A percentile compares a stretch with the other conserved stretches of the same genome.
Evolutionary conservation across 495 filamentous ascomycete species (phyloP).

Genomic region (Glonium stellatum): DNA sequence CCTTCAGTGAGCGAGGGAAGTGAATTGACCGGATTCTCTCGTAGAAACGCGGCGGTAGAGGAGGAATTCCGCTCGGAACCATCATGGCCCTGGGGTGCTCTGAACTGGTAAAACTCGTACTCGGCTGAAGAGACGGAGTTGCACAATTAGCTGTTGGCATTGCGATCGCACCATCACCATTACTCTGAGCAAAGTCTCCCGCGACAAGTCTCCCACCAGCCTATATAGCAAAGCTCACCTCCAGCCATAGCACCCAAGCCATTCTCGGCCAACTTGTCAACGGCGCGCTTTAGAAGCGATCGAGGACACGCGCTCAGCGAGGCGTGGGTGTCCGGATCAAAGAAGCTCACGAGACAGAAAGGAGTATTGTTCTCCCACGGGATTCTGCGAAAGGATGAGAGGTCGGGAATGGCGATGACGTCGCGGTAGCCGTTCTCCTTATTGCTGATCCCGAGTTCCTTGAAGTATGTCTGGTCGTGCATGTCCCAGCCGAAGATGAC

Average conservation of each 20-base stretch:
- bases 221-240: constrained; percentile 51
- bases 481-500: constrained; percentile 98
- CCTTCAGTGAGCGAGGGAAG: constrained; percentile 82
- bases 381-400: constrained; percentile 76
- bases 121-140: constrained; percentile 54
- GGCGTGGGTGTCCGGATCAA: constrained; percentile 61
- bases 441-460: constrained; percentile 82
- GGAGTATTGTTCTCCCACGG: constrained; percentile 92
- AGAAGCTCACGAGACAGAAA: constrained; percentile 88
- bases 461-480: constrained; percentile 85
- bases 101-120: constrained; percentile 96
- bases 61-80: constrained; percentile 53
- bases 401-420: constrained; percentile 74
- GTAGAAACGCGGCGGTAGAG: constrained; percentile 67
- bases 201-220: background rate
- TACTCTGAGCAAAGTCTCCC: background rate
- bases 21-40: constrained; percentile 60
- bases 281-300: constrained; percentile 59
- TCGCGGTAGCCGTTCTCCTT: constrained; percentile 90
- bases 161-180: constrained; percentile 1
- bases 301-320: constrained; percentile 78
- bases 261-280: constrained; percentile 57
- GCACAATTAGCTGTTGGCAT: constrained; percentile 10
- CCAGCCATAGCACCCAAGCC: constrained; percentile 85
- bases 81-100: constrained; percentile 48